Conservation (phyloP, 139 green algal genomes). For the Micractinium sp. region DNA sequence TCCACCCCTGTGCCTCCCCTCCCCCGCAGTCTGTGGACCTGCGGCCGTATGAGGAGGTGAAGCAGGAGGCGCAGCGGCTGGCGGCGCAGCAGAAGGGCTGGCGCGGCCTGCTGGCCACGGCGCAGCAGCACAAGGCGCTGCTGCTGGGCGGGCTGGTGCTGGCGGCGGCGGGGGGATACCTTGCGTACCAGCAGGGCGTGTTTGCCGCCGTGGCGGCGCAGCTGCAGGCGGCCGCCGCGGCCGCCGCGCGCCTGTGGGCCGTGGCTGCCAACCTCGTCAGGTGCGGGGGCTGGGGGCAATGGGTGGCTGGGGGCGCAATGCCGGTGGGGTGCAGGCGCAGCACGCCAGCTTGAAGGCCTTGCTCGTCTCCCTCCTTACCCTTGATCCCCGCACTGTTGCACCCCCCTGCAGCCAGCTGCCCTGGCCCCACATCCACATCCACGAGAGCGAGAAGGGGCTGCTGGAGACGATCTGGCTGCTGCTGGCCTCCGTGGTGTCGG, state of each 20-base stretch:
- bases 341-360: background rate
- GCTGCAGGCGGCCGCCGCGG: constrained; percentile 16
- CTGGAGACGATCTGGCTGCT: constrained; percentile 92
- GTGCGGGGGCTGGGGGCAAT: background rate
- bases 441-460: constrained; percentile 76
- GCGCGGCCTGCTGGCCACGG: background rate
- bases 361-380: background rate
- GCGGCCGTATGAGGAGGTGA: constrained; percentile 10
- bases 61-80: background rate
- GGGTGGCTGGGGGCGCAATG: background rate
- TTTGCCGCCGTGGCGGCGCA: constrained; percentile 36
- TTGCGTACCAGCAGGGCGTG: constrained; percentile 29
- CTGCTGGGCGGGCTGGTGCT: constrained; percentile 5
- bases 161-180: background rate
- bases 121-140: constrained; percentile 11
- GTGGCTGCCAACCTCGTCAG: constrained; percentile 22
- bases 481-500: constrained; percentile 81
- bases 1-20: background rate
- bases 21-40: background rate
- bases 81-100: constrained; percentile 1
- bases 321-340: background rate
- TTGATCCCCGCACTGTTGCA: too few relatives aligned
- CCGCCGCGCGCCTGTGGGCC: constrained; percentile 26
- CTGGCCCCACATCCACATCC: constrained; percentile 63
- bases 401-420: constrained; percentile 24